phyloP scores from a whole-genome alignment of 2,329 filamentous ascomycete genomes.

The Fusarium sp. region DNA sequence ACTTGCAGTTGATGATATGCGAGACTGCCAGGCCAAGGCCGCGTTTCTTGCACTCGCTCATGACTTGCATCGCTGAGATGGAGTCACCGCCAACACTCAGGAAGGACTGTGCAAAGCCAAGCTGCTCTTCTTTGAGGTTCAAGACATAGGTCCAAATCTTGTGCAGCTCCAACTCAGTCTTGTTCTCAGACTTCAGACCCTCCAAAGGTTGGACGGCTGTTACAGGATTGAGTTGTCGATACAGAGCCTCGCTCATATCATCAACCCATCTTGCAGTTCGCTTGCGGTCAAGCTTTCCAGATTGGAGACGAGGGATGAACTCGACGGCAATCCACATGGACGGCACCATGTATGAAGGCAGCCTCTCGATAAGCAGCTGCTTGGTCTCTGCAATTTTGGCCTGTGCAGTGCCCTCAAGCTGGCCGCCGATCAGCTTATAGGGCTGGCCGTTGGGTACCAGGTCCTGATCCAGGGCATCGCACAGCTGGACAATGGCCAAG shows the following conservation, averaged over 20 bases:
- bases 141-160: slow-evolving; percentile 31
- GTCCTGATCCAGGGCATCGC: slow-evolving; percentile 5
- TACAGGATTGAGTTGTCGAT: slow-evolving; percentile 29
- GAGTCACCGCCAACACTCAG: slow-evolving; percentile 56
- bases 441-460: slow-evolving; percentile 10
- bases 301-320: slow-evolving; percentile 33
- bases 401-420: background rate
- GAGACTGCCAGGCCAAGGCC: slow-evolving; percentile 44
- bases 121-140: slow-evolving; percentile 37
- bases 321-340: slow-evolving; percentile 36
- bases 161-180: slow-evolving; percentile 18
- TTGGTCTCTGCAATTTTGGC: slow-evolving; percentile 20
- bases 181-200: background rate
- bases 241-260: slow-evolving; percentile 13
- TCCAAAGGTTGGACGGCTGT: background rate
- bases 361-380: slow-evolving; percentile 19
- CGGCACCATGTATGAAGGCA: slow-evolving; percentile 39
- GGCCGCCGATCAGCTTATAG: slow-evolving; percentile 19
- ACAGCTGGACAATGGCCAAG: slow-evolving; percentile 22
- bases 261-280: slow-evolving; percentile 30
- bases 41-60: slow-evolving; percentile 49
- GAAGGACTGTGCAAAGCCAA: slow-evolving; percentile 45
- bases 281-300: slow-evolving; percentile 38
- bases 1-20: slow-evolving; percentile 45
- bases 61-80: slow-evolving; percentile 54